Conservation (phyloP, 2,329 filamentous ascomycete species). For the Clarireedia homoeocarpa region DNA sequence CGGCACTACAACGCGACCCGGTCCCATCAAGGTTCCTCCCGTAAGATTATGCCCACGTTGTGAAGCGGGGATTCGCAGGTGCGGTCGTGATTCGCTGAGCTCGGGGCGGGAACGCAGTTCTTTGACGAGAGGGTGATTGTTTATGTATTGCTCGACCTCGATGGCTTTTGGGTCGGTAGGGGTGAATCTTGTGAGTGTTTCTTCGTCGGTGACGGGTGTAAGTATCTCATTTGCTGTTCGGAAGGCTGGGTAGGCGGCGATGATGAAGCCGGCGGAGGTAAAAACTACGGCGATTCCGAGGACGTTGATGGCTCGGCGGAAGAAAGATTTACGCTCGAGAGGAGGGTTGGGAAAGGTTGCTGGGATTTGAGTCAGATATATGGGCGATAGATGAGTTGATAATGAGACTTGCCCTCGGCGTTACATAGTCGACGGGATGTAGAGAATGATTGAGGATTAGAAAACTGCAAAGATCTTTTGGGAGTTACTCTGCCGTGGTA, state of each 20-base stretch:
- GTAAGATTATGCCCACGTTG: slow-evolving; percentile 73
- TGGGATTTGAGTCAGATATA: background rate
- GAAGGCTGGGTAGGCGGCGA: slow-evolving; percentile 46
- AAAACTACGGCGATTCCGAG: slow-evolving; percentile 41
- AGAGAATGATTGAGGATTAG: background rate
- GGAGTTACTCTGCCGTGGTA: background rate
- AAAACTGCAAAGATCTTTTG: background rate
- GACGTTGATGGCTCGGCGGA: slow-evolving; percentile 39
- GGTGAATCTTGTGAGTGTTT: slow-evolving; percentile 60
- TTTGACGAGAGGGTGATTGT: slow-evolving; percentile 65
- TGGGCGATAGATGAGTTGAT: too few species aligned
- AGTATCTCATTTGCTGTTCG: slow-evolving; percentile 41
- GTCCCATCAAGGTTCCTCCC: slow-evolving; percentile 67
- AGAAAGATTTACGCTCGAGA: slow-evolving; percentile 31
- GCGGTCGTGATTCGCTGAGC: slow-evolving; percentile 71
- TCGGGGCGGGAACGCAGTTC: slow-evolving; percentile 58
- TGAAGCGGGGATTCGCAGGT: slow-evolving; percentile 71
- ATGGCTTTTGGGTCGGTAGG: slow-evolving; percentile 43
- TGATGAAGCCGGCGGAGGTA: slow-evolving; percentile 45
- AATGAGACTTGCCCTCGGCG: background rate
- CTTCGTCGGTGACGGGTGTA: slow-evolving; percentile 58
- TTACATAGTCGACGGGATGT: background rate
- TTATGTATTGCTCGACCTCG: slow-evolving; percentile 66
- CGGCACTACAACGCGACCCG: slow-evolving; percentile 70
- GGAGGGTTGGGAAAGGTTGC: background rate